Conservation (phyloP, 306 rosid genomes). For the Rosa lucieae region DNA sequence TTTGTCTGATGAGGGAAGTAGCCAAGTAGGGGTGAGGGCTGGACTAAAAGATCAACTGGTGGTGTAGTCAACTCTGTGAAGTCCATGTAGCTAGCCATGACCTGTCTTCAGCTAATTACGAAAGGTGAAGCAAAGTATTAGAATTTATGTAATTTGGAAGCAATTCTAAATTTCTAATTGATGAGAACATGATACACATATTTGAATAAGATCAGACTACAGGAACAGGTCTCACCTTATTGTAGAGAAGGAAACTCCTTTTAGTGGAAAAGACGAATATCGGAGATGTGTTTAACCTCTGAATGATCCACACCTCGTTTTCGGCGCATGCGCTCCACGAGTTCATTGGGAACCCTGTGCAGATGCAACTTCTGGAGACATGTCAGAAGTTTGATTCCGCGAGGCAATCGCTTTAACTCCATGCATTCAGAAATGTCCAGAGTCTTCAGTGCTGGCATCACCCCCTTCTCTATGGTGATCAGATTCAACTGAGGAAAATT, state of each 20-base stretch:
- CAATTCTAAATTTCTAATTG: no score
- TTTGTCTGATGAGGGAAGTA: not conserved
- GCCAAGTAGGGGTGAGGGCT: not conserved
- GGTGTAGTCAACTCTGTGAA: not conserved
- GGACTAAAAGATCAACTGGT: not conserved
- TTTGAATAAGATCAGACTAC: not conserved
- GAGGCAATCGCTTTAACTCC: conserved; percentile 16
- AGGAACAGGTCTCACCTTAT: not conserved
- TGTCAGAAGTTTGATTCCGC: conserved; percentile 13
- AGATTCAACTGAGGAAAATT: not conserved
- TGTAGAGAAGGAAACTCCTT: not conserved
- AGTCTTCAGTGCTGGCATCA: not conserved
- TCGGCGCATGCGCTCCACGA: not conserved
- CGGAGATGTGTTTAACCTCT: conserved; percentile 6
- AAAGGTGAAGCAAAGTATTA: not conserved
- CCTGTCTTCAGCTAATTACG: not conserved
- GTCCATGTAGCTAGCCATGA: not conserved
- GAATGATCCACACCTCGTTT: not conserved
- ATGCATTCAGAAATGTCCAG: not conserved
- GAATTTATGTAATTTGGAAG: not conserved
- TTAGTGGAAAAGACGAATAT: not conserved
- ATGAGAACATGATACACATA: no score
- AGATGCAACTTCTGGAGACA: conserved; percentile 3
- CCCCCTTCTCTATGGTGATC: conserved; percentile 10
- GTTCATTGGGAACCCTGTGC: conserved; percentile 1